Percentiles rank a stretch among this genome's conserved stretches.
phyloP scores from a whole-genome alignment of 169 alveolate genomes.

The Amoebophrya sp. region DNA sequence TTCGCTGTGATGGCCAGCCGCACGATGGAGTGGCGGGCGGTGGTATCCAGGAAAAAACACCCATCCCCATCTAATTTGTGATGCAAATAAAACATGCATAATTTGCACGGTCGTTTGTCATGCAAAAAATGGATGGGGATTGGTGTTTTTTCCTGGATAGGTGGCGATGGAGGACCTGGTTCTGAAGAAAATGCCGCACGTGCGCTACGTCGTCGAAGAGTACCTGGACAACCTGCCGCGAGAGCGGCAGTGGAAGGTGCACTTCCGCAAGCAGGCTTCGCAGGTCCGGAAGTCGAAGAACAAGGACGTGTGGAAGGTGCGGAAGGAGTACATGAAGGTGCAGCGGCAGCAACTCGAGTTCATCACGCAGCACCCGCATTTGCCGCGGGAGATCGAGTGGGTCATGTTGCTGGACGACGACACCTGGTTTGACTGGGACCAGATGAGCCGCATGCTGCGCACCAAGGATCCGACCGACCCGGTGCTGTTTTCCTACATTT shows the following conservation, averaged over 20 bases:
- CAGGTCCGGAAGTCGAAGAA: not conserved
- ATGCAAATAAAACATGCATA: too few relatives aligned
- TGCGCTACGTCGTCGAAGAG: not conserved
- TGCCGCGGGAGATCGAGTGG: not conserved
- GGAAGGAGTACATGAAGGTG: not conserved
- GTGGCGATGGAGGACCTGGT: not conserved
- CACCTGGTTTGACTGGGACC: not conserved
- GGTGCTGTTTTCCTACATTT: not conserved
- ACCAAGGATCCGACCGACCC: not conserved
- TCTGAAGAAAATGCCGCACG: not conserved
- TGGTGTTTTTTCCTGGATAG: too few relatives aligned
- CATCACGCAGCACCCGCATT: not conserved
- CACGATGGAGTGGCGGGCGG: not conserved
- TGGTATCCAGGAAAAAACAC: too few relatives aligned
- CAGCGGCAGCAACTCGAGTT: not conserved
- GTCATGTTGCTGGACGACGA: not conserved
- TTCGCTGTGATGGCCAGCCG: not conserved
- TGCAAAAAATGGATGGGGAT: too few relatives aligned
- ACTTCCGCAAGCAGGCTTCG: not conserved
- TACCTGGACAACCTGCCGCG: not conserved
- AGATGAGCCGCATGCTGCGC: not conserved
- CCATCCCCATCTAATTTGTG: too few relatives aligned
- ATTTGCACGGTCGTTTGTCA: too few relatives aligned
- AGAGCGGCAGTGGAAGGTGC: not conserved
- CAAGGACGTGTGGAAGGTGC: not conserved